A percentile compares a stretch with the other conserved stretches of the same genome.
Conservation (phyloP, 2,329 filamentous ascomycete species). For the Calonectria hongkongensis region DNA sequence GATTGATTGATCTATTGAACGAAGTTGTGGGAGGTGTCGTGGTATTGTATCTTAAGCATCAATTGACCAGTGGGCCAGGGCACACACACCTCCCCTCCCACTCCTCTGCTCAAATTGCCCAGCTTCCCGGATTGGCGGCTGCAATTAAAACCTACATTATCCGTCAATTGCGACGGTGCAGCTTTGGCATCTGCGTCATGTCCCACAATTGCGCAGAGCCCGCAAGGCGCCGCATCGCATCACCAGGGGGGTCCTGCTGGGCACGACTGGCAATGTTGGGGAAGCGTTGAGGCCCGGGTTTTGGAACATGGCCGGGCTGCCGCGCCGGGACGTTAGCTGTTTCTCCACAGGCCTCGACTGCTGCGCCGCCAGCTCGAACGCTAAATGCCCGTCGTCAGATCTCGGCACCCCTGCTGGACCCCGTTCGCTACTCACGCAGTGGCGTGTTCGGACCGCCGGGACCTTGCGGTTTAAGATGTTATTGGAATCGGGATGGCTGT, state of each 20-base stretch:
- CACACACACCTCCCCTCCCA: not conserved
- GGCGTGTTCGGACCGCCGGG: conserved; percentile 17
- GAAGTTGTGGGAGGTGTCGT: too few species aligned
- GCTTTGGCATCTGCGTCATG: conserved; percentile 22
- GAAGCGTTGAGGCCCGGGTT: conserved; percentile 23
- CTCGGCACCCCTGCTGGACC: conserved; percentile 1
- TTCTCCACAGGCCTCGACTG: conserved; percentile 12
- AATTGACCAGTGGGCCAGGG: not conserved
- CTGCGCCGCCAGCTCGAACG: conserved; percentile 15
- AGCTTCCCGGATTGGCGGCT: not conserved
- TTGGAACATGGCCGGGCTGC: not conserved
- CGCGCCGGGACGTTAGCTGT: conserved; percentile 13
- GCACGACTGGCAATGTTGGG: conserved; percentile 15
- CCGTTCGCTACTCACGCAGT: not conserved
- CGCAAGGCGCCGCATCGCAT: conserved; percentile 3
- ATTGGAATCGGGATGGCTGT: conserved; percentile 19
- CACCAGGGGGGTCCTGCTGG: not conserved
- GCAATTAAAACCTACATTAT: not conserved
- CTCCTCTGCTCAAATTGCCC: not conserved
- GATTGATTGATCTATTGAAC: not conserved
- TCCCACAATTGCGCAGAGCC: conserved; percentile 6
- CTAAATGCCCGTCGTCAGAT: conserved; percentile 16
- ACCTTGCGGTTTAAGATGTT: not conserved
- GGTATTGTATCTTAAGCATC: too few species aligned
- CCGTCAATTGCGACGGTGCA: conserved; percentile 11